Percentiles rank a stretch among this genome's conserved stretches.
Evolutionary conservation across 805 yeast genomes (phyloP).

Genomic region (Candida patagonica): DNA sequence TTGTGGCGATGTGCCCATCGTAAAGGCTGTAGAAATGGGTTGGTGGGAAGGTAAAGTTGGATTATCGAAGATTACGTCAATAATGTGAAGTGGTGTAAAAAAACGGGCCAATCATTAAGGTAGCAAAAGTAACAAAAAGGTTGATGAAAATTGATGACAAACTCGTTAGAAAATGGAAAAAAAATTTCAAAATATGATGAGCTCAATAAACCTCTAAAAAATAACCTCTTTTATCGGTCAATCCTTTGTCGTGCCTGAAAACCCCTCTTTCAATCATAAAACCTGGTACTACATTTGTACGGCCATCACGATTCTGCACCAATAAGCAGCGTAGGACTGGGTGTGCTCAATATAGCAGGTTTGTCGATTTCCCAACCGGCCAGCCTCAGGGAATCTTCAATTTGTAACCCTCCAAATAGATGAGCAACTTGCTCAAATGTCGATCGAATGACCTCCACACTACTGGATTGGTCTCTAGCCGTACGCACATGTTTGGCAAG

Average conservation of each 20-base stretch:
- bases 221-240: too few species aligned
- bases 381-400: slow-evolving; percentile 10
- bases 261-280: too few species aligned
- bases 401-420: slow-evolving; percentile 14
- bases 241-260: too few species aligned
- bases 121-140: not conserved
- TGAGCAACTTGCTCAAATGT: slow-evolving; percentile 8
- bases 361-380: slow-evolving; percentile 20
- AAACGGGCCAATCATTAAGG: too few species aligned
- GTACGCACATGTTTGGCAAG: slow-evolving; percentile 13
- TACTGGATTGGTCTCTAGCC: not conserved
- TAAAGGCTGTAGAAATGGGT: not conserved
- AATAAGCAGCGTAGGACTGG: slow-evolving; percentile 10
- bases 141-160: not conserved
- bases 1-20: slow-evolving; percentile 1
- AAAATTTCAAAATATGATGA: not conserved
- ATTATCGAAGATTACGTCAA: not conserved
- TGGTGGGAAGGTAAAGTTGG: not conserved
- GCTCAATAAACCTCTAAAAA: too few species aligned
- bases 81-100: not conserved
- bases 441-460: slow-evolving; percentile 8
- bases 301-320: too few species aligned
- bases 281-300: too few species aligned
- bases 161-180: not conserved
- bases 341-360: slow-evolving; percentile 14